These are phyloP conservation scores for Macrocystidia cucumis DNA, from an alignment of 1,284 basidiomycete species.

Conservation along the genomic window DNA sequence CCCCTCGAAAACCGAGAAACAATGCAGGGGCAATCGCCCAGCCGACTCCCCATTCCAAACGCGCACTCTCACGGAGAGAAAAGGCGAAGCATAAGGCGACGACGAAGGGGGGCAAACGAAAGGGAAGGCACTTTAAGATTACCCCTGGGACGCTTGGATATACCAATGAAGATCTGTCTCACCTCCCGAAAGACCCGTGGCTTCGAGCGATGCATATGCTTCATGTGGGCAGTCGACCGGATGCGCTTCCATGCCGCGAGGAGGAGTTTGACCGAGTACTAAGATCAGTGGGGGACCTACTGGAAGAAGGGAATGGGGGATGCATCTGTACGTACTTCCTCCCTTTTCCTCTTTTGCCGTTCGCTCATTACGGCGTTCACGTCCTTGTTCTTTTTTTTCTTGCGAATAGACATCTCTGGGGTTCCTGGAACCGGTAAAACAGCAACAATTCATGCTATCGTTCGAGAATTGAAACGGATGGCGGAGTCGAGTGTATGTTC, in stretches of 20 bases:
- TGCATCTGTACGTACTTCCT: slow-evolving; percentile 80
- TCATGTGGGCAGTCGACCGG: slow-evolving; percentile 92
- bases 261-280: slow-evolving; percentile 81
- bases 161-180: slow-evolving; percentile 28
- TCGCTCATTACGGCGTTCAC: no score
- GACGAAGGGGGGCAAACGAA: no score
- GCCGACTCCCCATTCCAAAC: slow-evolving; percentile 66
- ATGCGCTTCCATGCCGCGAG: slow-evolving; percentile 85
- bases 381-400: no score
- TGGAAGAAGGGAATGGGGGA: slow-evolving; percentile 91
- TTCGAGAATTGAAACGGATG: slow-evolving; percentile 83
- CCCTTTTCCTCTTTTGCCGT: slow-evolving; percentile 5
- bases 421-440: slow-evolving; percentile 99
- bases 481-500: slow-evolving; percentile 66
- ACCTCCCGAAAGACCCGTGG: slow-evolving; percentile 70
- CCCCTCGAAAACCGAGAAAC: slow-evolving; percentile 21
- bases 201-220: slow-evolving; percentile 81
- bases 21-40: slow-evolving; percentile 28
- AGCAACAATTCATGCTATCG: slow-evolving; percentile 91
- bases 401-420: slow-evolving; percentile 79
- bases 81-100: slow-evolving; percentile 11
- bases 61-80: slow-evolving; percentile 34
- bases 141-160: slow-evolving; percentile 23
- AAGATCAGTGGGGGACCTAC: slow-evolving; percentile 73
- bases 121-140: no score